These are phyloP conservation scores for Penicillium argentinense DNA, from an alignment of 495 filamentous ascomycete species.

Conservation along the genomic window DNA sequence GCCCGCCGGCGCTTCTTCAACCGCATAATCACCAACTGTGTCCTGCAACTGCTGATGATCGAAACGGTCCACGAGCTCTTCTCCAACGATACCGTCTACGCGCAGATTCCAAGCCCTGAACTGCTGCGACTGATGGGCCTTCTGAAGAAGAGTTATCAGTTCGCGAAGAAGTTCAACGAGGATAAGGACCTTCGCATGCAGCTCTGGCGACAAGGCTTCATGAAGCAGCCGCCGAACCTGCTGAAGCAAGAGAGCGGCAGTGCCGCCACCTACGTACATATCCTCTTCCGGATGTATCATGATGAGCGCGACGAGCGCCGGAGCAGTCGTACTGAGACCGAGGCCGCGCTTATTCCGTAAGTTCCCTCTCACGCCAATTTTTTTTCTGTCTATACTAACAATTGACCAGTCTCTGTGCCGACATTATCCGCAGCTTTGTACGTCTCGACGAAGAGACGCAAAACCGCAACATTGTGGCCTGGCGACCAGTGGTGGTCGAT, in stretches of 20 bases:
- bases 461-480: conserved; percentile 92
- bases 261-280: conserved; percentile 90
- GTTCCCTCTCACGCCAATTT: conserved; percentile 20
- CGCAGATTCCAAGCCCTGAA: conserved; percentile 83
- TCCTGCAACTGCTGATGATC: conserved; percentile 97
- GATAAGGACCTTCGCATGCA: conserved; percentile 95
- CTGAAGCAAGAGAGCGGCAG: conserved; percentile 95
- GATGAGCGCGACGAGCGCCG: conserved; percentile 81
- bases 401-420: conserved; percentile 71
- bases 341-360: conserved; percentile 85
- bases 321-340: conserved; percentile 74
- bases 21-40: conserved; percentile 98
- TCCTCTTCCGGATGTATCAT: conserved; percentile 94
- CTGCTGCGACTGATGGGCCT: conserved; percentile 90
- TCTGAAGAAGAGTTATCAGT: conserved; percentile 91
- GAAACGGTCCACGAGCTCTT: conserved; percentile 98
- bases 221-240: conserved; percentile 99
- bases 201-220: conserved; percentile 96
- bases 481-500: conserved; percentile 95
- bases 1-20: conserved; percentile 97
- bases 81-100: conserved; percentile 93
- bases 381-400: conserved; percentile 9
- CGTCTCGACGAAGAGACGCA: conserved; percentile 90
- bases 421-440: conserved; percentile 83
- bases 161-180: conserved; percentile 94